A percentile compares a stretch with the other conserved stretches of the same genome.
phyloP scores from a whole-genome alignment of 2,329 filamentous ascomycete species.

The Cordyceps tenuipes region DNA sequence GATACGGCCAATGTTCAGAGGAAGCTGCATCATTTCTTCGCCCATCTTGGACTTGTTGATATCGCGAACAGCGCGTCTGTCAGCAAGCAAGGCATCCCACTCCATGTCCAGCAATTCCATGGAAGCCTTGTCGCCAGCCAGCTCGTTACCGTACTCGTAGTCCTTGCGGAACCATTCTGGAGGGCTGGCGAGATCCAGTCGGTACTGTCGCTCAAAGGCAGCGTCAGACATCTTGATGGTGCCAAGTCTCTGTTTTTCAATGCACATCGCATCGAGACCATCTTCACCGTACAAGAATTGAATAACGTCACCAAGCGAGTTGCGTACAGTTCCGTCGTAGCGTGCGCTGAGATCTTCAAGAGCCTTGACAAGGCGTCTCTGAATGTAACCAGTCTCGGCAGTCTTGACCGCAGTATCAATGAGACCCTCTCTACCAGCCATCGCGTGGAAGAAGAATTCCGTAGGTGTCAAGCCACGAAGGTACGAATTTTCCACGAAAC shows the following conservation, averaged over 20 bases:
- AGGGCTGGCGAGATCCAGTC: constrained; percentile 59
- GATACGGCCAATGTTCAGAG: constrained; percentile 84
- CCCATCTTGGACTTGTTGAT: constrained; percentile 62
- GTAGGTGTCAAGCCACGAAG: constrained; percentile 88
- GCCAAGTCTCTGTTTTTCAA: constrained; percentile 88
- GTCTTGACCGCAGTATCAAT: constrained; percentile 99
- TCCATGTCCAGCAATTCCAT: constrained; percentile 84
- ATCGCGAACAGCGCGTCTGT: constrained; percentile 65
- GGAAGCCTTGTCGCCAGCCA: constrained; percentile 77
- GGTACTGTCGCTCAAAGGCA: constrained; percentile 73
- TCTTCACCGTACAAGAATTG: constrained; percentile 98
- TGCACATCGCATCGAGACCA: constrained; percentile 84
- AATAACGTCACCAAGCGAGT: constrained; percentile 91
- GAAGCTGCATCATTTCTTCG: constrained; percentile 81
- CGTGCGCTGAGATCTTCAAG: constrained; percentile 96
- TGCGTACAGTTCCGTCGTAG: constrained; percentile 94
- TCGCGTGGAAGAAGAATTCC: constrained; percentile 99
- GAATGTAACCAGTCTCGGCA: constrained; percentile 97
- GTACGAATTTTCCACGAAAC: constrained; percentile 98
- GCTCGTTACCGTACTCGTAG: constrained; percentile 72
- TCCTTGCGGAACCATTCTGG: constrained; percentile 53
- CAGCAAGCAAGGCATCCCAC: constrained; percentile 68
- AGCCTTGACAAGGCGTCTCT: constrained; percentile 95
- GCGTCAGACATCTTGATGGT: constrained; percentile 71
- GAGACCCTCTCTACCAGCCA: constrained; percentile 99